Conservation (phyloP, 352 stramenopile genomes). For the Thalassiosira delicatula region DNA sequence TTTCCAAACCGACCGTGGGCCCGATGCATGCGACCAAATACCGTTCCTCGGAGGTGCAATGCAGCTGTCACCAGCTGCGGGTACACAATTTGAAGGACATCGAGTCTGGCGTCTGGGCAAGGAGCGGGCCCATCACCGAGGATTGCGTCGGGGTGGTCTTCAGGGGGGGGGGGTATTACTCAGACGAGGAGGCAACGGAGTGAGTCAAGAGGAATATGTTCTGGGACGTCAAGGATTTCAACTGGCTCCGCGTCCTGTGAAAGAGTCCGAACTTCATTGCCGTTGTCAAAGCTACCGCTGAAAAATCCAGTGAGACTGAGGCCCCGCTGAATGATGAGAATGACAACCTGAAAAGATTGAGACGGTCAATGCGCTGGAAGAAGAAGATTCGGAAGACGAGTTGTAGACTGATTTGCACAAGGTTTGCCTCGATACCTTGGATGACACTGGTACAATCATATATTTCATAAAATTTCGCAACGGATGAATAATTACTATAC, state of each 20-base stretch:
- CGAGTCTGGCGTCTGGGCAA: slow-evolving; percentile 42
- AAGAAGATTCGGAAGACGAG: slow-evolving; percentile 40
- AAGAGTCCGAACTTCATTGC: slow-evolving; percentile 66
- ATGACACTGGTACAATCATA: no score
- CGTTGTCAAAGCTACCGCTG: not conserved
- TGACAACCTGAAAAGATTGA: no score
- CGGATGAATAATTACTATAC: no score
- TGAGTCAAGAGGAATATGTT: slow-evolving; percentile 55
- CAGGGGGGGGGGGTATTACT: slow-evolving; percentile 43
- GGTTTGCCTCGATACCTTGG: no score
- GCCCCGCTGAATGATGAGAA: no score
- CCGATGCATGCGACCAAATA: slow-evolving; percentile 51
- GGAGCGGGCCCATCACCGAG: slow-evolving; percentile 66
- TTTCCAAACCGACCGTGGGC: no score
- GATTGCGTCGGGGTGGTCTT: slow-evolving; percentile 52
- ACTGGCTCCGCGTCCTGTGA: slow-evolving; percentile 50
- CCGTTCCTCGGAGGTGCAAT: slow-evolving; percentile 37
- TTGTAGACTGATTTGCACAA: no score
- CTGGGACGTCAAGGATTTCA: slow-evolving; percentile 70
- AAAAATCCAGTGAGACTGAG: no score
- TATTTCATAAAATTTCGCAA: no score
- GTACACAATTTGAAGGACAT: slow-evolving; percentile 56
- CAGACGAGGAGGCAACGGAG: not conserved
- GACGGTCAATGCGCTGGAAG: no score
- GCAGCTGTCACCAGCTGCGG: slow-evolving; percentile 49